Base-by-base conservation (phyloP, 164 flowering plant genomes). In the Magnolia changhungtana region DNA sequence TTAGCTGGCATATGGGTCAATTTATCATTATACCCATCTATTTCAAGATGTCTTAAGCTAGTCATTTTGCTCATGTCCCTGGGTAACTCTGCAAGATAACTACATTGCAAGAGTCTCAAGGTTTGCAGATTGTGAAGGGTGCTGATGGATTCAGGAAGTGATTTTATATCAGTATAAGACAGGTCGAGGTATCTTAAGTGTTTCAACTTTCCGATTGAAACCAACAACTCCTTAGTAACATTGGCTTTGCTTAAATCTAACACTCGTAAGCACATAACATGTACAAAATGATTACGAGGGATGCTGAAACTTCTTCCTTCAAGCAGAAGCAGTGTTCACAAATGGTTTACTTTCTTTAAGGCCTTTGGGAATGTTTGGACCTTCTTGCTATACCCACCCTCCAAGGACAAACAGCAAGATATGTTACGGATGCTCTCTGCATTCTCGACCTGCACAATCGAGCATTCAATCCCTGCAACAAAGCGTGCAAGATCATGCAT, bases 401-500 rank as follows among this genome's bases (percentile, higher is more conserved):
- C 11, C 45, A 67, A 13, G 7, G 11, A 20, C 10, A n/a, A 65
- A 2, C 23, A 8, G 21, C 29, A 27, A 63, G 20, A 27, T 20
- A 10, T 65, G 68, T 6, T 13, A 31, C 2, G 0, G 37, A 31
- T 31, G 37, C 37, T 31, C 37, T 31, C 37, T 4, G 37, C 37
- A 31, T 31, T 31, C 3, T 31, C 37, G 3, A 31, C 37, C 37
- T 31, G 37, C 37, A 31, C 8, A 21, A 7, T 63, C 8, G 68
- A 65, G 14, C 68, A 65, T 20, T 20, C 27, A 4, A 3, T 65
- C 68, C 11, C 27, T 19, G 63, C 18, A 50, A 74, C 31, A 9
- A 21, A 66, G 23, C 14, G 45, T 50, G 77, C 77, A 10, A 74
- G 51, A 67, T 77, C 79, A 77, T 55, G 55, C 20, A 77, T n/a